Conservation (phyloP, 2,329 filamentous ascomycete species). For the Cladosporium sp. region DNA sequence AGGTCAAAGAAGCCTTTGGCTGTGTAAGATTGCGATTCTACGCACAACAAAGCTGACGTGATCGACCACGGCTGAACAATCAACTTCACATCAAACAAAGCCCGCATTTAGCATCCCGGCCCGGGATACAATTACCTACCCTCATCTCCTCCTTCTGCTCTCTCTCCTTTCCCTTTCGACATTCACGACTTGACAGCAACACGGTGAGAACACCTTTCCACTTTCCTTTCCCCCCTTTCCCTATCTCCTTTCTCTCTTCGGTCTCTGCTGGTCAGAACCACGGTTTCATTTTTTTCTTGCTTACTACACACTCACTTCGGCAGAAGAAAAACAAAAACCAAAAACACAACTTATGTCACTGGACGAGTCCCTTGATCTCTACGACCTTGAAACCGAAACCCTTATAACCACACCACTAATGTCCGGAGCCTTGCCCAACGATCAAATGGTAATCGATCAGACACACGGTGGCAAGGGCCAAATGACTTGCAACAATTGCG, state of each 20-base stretch:
- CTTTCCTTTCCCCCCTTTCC: conserved; percentile 3
- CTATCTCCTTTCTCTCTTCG: conserved; percentile 18
- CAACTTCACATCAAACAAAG: conserved; percentile 3
- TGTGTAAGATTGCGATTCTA: not conserved
- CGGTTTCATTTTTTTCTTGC: not conserved
- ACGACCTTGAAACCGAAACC: not conserved
- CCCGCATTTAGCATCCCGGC: conserved; percentile 7
- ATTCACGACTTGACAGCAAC: conserved; percentile 17
- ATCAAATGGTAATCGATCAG: not conserved
- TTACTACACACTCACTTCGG: not conserved
- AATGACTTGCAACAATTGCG: not conserved
- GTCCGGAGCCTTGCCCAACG: not conserved
- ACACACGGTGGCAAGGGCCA: not conserved
- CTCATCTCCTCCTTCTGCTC: not conserved
- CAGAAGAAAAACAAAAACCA: not conserved
- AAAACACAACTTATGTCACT: not conserved
- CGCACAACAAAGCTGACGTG: not conserved
- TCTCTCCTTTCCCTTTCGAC: conserved; percentile 4
- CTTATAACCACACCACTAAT: not conserved
- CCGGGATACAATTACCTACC: conserved; percentile 13
- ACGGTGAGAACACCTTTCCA: conserved; percentile 12
- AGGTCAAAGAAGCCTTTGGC: conserved; percentile 4
- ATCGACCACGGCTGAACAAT: not conserved
- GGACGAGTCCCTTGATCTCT: not conserved
- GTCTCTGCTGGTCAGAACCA: conserved; percentile 21